Evolutionary conservation across 2,329 filamentous ascomycete genomes (phyloP).

Genomic region (Akanthomyces muscarius): DNA sequence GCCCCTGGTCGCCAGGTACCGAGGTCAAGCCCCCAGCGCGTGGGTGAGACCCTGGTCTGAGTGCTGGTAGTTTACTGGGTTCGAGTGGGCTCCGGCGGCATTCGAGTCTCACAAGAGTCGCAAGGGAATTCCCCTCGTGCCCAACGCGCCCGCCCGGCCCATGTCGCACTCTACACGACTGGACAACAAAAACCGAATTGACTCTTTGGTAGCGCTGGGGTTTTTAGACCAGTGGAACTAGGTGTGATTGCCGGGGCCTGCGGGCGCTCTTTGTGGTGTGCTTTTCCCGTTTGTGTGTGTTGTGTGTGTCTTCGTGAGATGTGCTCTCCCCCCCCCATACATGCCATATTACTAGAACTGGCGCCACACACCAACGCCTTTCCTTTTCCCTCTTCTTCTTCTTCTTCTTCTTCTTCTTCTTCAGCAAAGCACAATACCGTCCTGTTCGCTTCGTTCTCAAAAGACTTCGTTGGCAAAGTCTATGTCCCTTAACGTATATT

Average conservation of each 20-base stretch:
- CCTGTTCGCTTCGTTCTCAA: constrained; percentile 20
- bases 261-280: neutral
- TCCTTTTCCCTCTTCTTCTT: neutral
- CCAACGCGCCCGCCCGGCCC: neutral
- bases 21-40: neutral
- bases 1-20: neutral
- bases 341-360: too few species aligned
- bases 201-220: neutral
- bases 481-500: constrained; percentile 21
- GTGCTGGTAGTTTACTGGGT: neutral
- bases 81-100: neutral
- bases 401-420: constrained; percentile 23
- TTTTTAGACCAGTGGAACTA: neutral
- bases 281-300: neutral
- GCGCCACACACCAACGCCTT: too few species aligned
- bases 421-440: constrained; percentile 6
- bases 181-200: too few species aligned
- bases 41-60: neutral
- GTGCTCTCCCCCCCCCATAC: too few species aligned
- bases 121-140: constrained; percentile 1
- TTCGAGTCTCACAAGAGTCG: neutral
- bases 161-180: neutral
- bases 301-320: constrained; percentile 2
- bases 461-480: constrained; percentile 57
- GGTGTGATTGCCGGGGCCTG: neutral